These are phyloP conservation scores for Flaveria floridana DNA, from an alignment of 140 eudicot genomes.

Conservation along the genomic window DNA sequence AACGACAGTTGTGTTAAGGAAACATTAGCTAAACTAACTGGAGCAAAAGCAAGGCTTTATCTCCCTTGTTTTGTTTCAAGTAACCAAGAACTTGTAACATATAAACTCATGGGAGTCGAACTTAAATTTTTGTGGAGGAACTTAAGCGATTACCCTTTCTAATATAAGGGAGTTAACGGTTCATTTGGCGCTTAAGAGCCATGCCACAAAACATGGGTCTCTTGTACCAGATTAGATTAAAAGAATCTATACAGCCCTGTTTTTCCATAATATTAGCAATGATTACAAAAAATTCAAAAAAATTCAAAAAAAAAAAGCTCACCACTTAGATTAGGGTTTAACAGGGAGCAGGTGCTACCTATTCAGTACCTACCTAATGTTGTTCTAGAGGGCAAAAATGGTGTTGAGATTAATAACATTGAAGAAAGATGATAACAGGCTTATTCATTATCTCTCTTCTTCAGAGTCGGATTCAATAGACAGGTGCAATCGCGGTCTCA, in stretches of 20 bases:
- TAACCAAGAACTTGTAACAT: too few species aligned
- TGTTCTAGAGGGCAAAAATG: slow-evolving; percentile 35
- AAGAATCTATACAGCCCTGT: slow-evolving; percentile 34
- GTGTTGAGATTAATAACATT: slow-evolving; percentile 16
- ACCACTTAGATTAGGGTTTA: slow-evolving; percentile 31
- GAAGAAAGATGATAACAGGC: slow-evolving; percentile 14
- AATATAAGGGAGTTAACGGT: too few species aligned
- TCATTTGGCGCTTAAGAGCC: slow-evolving; percentile 20
- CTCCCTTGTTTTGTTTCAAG: too few species aligned
- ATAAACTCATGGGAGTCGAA: too few species aligned
- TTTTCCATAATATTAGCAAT: slow-evolving; percentile 23
- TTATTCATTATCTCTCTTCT: slow-evolving; percentile 33
- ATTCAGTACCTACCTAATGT: slow-evolving; percentile 12
- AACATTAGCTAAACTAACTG: too few species aligned
- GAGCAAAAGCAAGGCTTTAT: too few species aligned
- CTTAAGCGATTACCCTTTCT: too few species aligned
- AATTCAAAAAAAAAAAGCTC: slow-evolving; percentile 16
- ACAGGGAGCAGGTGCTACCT: slow-evolving; percentile 21
- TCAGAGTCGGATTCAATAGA: slow-evolving; percentile 82
- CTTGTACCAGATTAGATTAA: slow-evolving; percentile 1
- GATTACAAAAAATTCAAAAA: neutral
- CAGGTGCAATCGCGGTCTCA: slow-evolving; percentile 62
- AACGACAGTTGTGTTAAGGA: too few species aligned
- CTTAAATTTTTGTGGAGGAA: too few species aligned
- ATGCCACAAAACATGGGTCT: slow-evolving; percentile 17